Evolutionary conservation across 2,329 filamentous ascomycete species (phyloP).

Genomic region (Aspergillus sp.): DNA sequence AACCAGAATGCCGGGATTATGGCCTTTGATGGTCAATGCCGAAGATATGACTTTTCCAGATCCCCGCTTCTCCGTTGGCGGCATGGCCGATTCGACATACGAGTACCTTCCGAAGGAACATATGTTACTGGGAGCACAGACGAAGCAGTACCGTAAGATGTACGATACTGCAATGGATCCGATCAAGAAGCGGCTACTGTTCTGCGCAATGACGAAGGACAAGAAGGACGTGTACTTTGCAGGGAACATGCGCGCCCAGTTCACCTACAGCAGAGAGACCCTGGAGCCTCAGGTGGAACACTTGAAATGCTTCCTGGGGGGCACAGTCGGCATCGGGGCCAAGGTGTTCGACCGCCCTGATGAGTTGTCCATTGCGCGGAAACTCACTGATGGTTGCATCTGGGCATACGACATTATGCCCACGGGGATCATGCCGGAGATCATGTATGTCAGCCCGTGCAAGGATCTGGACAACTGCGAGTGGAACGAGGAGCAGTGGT

Average conservation of each 20-base stretch:
- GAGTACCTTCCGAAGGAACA: conserved; percentile 52
- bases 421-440: conserved; percentile 61
- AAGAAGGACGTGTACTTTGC: conserved; percentile 41
- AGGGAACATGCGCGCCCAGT: conserved; percentile 25
- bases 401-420: conserved; percentile 60
- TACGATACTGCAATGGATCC: conserved; percentile 40
- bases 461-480: conserved; percentile 41
- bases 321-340: conserved; percentile 60
- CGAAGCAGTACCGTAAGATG: conserved; percentile 42
- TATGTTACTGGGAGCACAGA: conserved; percentile 42
- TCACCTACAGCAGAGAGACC: conserved; percentile 13
- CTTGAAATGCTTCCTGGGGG: conserved; percentile 59
- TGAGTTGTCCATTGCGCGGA: conserved; percentile 56
- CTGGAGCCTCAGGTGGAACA: conserved; percentile 51
- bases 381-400: conserved; percentile 59
- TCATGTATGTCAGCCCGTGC: conserved; percentile 53
- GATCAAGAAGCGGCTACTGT: conserved; percentile 42
- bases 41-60: conserved; percentile 28
- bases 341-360: conserved; percentile 53
- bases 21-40: conserved; percentile 71
- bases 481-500: conserved; percentile 52
- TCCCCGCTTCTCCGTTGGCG: conserved; percentile 41
- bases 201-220: conserved; percentile 43
- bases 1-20: conserved; percentile 73
- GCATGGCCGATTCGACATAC: conserved; percentile 48